Conservation (phyloP, 2,329 filamentous ascomycete genomes). For the Botrytis squamosa region DNA sequence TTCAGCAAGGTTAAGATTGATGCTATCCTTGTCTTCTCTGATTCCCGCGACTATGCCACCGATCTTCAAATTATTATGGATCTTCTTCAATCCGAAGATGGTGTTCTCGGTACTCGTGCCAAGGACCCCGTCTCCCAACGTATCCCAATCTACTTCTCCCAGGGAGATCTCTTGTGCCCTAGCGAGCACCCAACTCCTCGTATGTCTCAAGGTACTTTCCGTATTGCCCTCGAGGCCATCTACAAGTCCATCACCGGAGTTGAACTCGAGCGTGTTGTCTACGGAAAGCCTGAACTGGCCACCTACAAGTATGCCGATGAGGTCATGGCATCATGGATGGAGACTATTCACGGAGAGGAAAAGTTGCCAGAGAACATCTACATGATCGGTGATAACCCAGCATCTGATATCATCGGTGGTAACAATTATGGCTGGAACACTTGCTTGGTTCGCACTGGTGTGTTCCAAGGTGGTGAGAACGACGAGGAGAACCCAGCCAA, state of each 20-base stretch:
- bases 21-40: constrained; percentile 72
- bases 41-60: constrained; percentile 71
- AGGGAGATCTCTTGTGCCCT: constrained; percentile 64
- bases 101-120: constrained; percentile 61
- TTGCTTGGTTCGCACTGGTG: constrained; percentile 73
- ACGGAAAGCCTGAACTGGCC: constrained; percentile 71
- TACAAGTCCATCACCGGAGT: constrained; percentile 68
- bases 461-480: constrained; percentile 63
- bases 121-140: constrained; percentile 64
- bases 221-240: constrained; percentile 70
- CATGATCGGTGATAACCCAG: constrained; percentile 75
- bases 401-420: constrained; percentile 71
- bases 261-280: constrained; percentile 72
- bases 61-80: constrained; percentile 78
- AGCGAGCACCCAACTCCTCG: constrained; percentile 64
- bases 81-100: constrained; percentile 66
- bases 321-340: constrained; percentile 72
- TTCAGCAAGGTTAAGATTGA: constrained; percentile 71
- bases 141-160: constrained; percentile 73
- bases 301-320: constrained; percentile 80
- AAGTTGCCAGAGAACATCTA: constrained; percentile 58
- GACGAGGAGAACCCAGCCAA: constrained; percentile 74
- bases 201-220: constrained; percentile 74
- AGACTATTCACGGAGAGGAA: constrained; percentile 66
- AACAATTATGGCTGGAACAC: constrained; percentile 85